Base-by-base conservation (phyloP, 2,329 filamentous ascomycete genomes). In the Aspergillus fischeri region DNA sequence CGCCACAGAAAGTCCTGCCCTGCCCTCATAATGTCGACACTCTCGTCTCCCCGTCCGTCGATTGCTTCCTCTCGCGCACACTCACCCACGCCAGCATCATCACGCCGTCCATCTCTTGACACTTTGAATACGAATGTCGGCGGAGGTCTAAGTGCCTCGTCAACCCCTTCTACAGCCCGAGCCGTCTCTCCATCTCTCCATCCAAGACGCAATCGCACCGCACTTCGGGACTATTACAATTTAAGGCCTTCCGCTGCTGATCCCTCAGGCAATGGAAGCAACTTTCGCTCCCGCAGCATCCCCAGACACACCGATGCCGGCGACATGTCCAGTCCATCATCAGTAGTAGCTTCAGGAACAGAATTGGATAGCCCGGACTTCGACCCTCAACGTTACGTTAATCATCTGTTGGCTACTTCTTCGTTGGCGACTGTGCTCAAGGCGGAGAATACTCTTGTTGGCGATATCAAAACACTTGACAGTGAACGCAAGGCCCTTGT, bases 401-500 rank as follows among this genome's bases (percentile, higher is more conserved):
- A 73, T 20, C 73, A 76, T 4, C 68, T 79, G 1, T 65, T 78
- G 2, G 71, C 72, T 25, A 74, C 71, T 0, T 77, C 76, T 4
- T 73, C 73, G 1, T 67, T 78, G 6, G 69, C 73, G 2, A 77
- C 76, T 2, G 74, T 79, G 24, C 63, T 79, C 8, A 77, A 76
- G 49, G 76, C 75, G 1, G 77, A 79, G 60, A 75, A 76, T 42
- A 75, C 74, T 7, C 68, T 79, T n/a, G 74, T 78, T 6, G 74
- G 73, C 63, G 93, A 97, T 76, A 93, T 96, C 50, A 80, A 92
- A 41, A 92, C 91, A 2, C 81, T 99, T 20, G 94, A 97, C 69
- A 93, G 93, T 25, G 94, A 99, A 81, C 89, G 94, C 74, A 99
- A 99, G 77, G 92, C 93, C 1, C 78, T 99, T 60, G 94, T 99